Evolutionary conservation across 2,329 filamentous ascomycete genomes (phyloP).

Genomic region (Huntiella bhutanensis): DNA sequence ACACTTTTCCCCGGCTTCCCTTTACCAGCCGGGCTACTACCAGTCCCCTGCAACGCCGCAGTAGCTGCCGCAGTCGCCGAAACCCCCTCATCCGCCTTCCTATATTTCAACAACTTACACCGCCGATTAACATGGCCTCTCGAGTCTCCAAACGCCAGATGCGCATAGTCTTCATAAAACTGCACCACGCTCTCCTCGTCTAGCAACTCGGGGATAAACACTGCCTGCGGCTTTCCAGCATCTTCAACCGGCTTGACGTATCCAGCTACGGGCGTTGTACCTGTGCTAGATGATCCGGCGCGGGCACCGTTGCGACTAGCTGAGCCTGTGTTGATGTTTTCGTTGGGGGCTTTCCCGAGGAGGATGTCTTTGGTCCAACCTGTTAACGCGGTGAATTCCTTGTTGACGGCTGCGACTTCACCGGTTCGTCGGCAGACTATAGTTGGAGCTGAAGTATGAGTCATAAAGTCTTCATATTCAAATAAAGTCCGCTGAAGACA

Average conservation of each 20-base stretch:
- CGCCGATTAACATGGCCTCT: constrained; percentile 66
- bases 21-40: neutral
- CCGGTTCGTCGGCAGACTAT: constrained; percentile 83
- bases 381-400: constrained; percentile 89
- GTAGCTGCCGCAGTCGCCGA: constrained; percentile 6
- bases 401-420: constrained; percentile 86
- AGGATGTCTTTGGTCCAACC: constrained; percentile 86
- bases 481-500: constrained; percentile 84
- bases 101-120: constrained; percentile 80
- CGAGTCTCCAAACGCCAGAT: constrained; percentile 80
- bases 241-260: constrained; percentile 17
- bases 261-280: constrained; percentile 31
- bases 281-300: constrained; percentile 13
- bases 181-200: constrained; percentile 86
- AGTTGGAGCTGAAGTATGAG: constrained; percentile 72
- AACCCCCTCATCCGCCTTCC: constrained; percentile 21
- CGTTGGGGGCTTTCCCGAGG: constrained; percentile 68
- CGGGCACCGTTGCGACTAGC: constrained; percentile 21
- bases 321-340: constrained; percentile 62
- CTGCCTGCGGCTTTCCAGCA: constrained; percentile 45
- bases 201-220: constrained; percentile 80
- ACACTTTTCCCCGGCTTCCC: constrained; percentile 21
- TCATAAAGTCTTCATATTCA: constrained; percentile 85
- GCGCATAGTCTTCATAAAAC: constrained; percentile 90
- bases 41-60: neutral